phyloP scores from a whole-genome alignment of 805 yeast species.

The Scheffersomyces coipomensis region DNA sequence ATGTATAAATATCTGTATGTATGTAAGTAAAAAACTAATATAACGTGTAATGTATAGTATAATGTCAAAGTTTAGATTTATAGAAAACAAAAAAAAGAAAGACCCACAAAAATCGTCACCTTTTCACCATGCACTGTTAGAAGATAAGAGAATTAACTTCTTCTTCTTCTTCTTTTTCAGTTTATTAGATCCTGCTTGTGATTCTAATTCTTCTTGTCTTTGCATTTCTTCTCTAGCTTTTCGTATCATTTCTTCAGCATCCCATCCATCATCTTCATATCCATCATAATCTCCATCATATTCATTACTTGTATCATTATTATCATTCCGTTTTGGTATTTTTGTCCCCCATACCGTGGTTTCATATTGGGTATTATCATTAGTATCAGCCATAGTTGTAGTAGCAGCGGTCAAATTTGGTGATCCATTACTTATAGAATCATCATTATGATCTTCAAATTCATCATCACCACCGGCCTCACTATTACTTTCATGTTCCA shows the following conservation, averaged over 20 bases:
- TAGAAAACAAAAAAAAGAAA: too few relatives aligned
- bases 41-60: neutral
- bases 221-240: conserved; percentile 50
- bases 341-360: conserved; percentile 80
- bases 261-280: conserved; percentile 48
- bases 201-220: conserved; percentile 14
- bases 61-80: too few relatives aligned
- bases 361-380: conserved; percentile 22
- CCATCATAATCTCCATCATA: conserved; percentile 38
- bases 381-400: too few relatives aligned
- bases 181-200: conserved; percentile 16
- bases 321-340: conserved; percentile 38
- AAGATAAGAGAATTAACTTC: conserved; percentile 37
- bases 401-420: neutral
- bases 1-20: neutral
- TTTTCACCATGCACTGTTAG: neutral
- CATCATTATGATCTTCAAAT: neutral
- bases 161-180: conserved; percentile 47
- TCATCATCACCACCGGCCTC: conserved; percentile 7
- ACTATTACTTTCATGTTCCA: conserved; percentile 34
- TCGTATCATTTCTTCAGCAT: conserved; percentile 50
- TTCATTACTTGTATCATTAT: conserved; percentile 8
- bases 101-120: too few relatives aligned
- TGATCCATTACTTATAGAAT: neutral
- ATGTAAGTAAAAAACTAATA: neutral